Percentiles rank a stretch among this genome's conserved stretches.
phyloP scores from a whole-genome alignment of 495 filamentous ascomycete species.

The Penicillium waksmanii region DNA sequence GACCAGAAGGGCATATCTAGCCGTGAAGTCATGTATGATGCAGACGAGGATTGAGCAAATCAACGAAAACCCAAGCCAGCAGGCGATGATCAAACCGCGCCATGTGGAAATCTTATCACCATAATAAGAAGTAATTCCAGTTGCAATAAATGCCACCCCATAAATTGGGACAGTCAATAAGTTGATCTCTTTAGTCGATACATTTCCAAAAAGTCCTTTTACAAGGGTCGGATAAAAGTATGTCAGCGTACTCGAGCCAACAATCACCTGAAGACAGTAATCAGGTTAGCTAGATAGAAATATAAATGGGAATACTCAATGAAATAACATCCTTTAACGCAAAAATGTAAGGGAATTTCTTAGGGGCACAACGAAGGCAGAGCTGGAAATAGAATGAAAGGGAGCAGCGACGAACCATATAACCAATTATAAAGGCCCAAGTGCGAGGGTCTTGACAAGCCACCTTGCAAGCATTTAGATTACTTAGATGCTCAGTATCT shows the following conservation, averaged over 20 bases:
- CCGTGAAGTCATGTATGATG: slow-evolving; percentile 45
- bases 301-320: too few species aligned
- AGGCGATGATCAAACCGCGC: slow-evolving; percentile 35
- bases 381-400: too few species aligned
- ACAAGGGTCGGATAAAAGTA: slow-evolving; percentile 60
- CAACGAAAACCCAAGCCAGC: slow-evolving; percentile 44
- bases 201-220: slow-evolving; percentile 46
- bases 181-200: slow-evolving; percentile 43
- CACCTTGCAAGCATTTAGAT: slow-evolving; percentile 17
- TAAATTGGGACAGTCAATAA: slow-evolving; percentile 43
- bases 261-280: slow-evolving; percentile 24
- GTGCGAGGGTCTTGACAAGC: slow-evolving; percentile 25
- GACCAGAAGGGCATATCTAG: slow-evolving; percentile 55
- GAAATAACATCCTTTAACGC: too few species aligned
- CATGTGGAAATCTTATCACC: slow-evolving; percentile 35
- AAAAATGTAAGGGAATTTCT: too few species aligned
- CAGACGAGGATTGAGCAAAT: slow-evolving; percentile 47
- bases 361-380: too few species aligned
- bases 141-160: slow-evolving; percentile 45
- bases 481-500: slow-evolving; percentile 17
- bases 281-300: too few species aligned
- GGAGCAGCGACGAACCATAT: slow-evolving; percentile 27
- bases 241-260: slow-evolving; percentile 47
- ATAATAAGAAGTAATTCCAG: slow-evolving; percentile 36
- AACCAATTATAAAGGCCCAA: slow-evolving; percentile 35